A percentile compares a stretch with the other conserved stretches of the same genome.
phyloP scores from a whole-genome alignment of 768 basidiomycete species.

The Phlegmacium glaucopus region DNA sequence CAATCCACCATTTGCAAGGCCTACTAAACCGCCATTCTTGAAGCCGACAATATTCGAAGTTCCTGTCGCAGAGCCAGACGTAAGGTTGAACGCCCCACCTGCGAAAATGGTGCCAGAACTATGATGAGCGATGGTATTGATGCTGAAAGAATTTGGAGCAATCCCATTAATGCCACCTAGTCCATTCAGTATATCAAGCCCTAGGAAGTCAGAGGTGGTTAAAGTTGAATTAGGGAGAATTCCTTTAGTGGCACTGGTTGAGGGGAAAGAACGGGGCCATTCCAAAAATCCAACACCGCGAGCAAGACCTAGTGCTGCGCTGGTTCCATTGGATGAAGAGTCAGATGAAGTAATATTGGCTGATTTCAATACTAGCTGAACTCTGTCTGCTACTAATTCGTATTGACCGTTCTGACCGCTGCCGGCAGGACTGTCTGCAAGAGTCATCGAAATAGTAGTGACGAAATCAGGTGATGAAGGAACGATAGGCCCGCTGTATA shows the following conservation, averaged over 20 bases:
- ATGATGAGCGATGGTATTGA: constrained; percentile 63
- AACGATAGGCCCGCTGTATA: constrained; percentile 86
- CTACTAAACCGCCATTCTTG: constrained; percentile 51
- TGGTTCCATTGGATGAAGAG: constrained; percentile 25
- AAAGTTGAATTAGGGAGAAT: constrained; percentile 66
- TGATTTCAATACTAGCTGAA: constrained; percentile 76
- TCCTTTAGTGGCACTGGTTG: constrained; percentile 35
- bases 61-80: constrained; percentile 51
- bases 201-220: constrained; percentile 63
- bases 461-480: constrained; percentile 70
- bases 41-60: constrained; percentile 72
- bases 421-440: constrained; percentile 64
- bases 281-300: constrained; percentile 86
- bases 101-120: constrained; percentile 64
- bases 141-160: constrained; percentile 31
- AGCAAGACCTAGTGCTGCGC: constrained; percentile 28
- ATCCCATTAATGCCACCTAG: constrained; percentile 46
- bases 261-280: constrained; percentile 58
- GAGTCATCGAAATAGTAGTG: constrained; percentile 69
- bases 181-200: constrained; percentile 57
- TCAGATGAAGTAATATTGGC: constrained; percentile 41
- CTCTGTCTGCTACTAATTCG: constrained; percentile 79
- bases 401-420: constrained; percentile 64
- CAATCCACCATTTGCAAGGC: constrained; percentile 65
- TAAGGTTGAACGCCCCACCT: constrained; percentile 72